Base-by-base conservation (phyloP, 805 yeast species). In the Tetrapisispora nanseiensis region DNA sequence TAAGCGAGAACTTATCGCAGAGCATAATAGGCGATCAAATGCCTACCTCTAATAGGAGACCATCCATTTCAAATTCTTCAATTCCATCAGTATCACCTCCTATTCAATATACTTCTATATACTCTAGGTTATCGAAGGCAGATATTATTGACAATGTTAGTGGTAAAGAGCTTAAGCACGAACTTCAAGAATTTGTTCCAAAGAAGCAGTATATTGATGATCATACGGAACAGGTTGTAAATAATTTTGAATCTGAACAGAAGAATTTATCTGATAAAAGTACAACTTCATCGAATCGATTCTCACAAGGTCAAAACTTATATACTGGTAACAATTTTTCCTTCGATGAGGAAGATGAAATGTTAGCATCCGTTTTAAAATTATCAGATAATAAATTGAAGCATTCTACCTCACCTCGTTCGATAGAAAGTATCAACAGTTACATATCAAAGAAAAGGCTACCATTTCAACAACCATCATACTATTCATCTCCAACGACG, bases 1-100 rank as follows among this genome's bases (percentile, higher is more conserved):
- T 77, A 31, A 68, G 78, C 34, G 82, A 76, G 22, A 74, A 75
- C 50, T 66, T 78, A 10, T 68, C 70, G 24, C 74, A 76, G 33
- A 75, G 81, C 46, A 49, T 74, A 41, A 60, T 65, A 4, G 32
- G 57, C 34, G 59, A 57, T 19, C 50, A 48, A 12, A 21, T 9
- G 13, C 24, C 26, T 12, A 32, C 35, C 10, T 40, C 43, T 9
- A 50, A 43, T n/a, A 45, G 56, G 20, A 45, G 47, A 10, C 43
- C 54, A 3, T 59, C 61, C 13, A 41, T 55, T 18, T 65, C 68
- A 2, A 52, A 52, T 37, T 65, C 69, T 1, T 68, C 69, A 15
- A 46, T 58, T 23, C 58, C 65, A 9, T 56, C 62, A 16, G 45
- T 51, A 34, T 55, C 61, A 7, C 55, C 61, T 15, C 44, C 54